Evolutionary conservation across 768 basidiomycete species (phyloP).

Genomic region (Hygrophorus pudorinus): DNA sequence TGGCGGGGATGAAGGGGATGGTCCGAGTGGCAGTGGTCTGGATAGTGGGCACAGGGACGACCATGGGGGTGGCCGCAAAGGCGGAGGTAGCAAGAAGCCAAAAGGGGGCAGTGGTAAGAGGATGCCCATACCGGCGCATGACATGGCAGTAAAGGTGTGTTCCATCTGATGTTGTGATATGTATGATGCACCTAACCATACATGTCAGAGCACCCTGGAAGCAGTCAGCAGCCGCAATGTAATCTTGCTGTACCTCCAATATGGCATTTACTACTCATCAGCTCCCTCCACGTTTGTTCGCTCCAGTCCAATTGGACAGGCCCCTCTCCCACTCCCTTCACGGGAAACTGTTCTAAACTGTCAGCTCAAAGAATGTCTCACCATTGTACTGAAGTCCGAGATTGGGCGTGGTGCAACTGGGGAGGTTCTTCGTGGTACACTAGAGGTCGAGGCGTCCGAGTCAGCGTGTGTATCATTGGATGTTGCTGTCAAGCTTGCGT

Average conservation of each 20-base stretch:
- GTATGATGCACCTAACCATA: conserved; percentile 1
- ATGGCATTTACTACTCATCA: conserved; percentile 11
- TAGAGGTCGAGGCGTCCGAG: conserved; percentile 7
- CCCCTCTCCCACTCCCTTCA: conserved; percentile 4
- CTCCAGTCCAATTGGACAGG: too few relatives aligned
- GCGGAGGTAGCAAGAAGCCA: too few relatives aligned
- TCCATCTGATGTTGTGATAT: conserved; percentile 4
- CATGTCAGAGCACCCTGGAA: conserved; percentile 8
- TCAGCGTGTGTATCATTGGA: conserved; percentile 3
- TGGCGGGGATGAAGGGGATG: background rate
- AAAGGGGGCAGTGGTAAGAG: background rate
- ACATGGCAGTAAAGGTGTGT: conserved; percentile 7
- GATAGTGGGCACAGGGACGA: too few relatives aligned
- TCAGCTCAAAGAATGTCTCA: too few relatives aligned
- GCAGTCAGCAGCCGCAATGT: conserved; percentile 8
- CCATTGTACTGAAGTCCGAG: conserved; percentile 9
- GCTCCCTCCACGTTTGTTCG: too few relatives aligned
- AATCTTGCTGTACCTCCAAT: conserved; percentile 11
- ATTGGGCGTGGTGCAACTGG: conserved; percentile 12
- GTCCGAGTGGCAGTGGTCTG: too few relatives aligned
- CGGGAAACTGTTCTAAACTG: conserved; percentile 6
- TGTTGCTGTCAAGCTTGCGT: too few relatives aligned
- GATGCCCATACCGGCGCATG: conserved; percentile 1
- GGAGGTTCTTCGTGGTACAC: conserved; percentile 10
- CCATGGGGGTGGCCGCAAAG: too few relatives aligned